Percentiles rank a stretch among this genome's conserved stretches.
Conservation (phyloP, 2,329 filamentous ascomycete genomes). For the Eurotiales sp. region DNA sequence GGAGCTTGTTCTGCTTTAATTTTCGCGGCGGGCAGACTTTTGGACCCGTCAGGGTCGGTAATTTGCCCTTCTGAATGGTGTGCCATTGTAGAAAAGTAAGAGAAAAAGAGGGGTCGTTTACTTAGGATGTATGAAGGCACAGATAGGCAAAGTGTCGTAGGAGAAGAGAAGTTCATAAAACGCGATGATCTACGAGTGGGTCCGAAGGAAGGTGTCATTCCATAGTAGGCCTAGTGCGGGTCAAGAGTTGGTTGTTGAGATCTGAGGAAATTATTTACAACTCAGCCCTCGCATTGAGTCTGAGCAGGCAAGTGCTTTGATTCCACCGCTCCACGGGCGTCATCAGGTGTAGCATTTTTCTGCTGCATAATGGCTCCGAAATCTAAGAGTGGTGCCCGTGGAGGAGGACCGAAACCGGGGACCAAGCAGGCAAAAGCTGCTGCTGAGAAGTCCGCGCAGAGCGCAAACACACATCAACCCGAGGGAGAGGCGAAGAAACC, state of each 20-base stretch:
- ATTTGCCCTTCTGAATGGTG: constrained; percentile 16
- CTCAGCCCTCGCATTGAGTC: background rate
- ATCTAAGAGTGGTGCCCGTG: constrained; percentile 35
- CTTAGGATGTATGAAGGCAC: no score
- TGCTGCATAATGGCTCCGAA: constrained; percentile 37
- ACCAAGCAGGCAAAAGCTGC: constrained; percentile 40
- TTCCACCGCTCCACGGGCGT: constrained; percentile 23
- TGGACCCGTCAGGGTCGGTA: constrained; percentile 15
- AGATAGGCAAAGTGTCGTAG: no score
- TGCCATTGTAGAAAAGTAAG: constrained; percentile 17
- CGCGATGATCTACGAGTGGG: no score
- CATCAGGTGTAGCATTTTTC: constrained; percentile 4
- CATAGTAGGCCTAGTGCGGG: constrained; percentile 30
- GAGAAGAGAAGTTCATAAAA: no score
- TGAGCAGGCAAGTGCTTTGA: background rate
- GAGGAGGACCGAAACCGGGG: constrained; percentile 37
- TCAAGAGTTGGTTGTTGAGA: constrained; percentile 11
- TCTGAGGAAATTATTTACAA: background rate
- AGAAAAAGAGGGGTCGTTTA: background rate
- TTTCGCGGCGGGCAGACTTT: constrained; percentile 3
- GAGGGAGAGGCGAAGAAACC: constrained; percentile 53
- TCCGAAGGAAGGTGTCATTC: constrained; percentile 1
- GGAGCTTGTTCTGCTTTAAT: constrained; percentile 2
- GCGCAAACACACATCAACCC: constrained; percentile 31
- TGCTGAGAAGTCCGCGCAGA: constrained; percentile 29